These are phyloP conservation scores for Lecanicillium sp. DNA, from an alignment of 2,329 filamentous ascomycete species.

Conservation along the genomic window DNA sequence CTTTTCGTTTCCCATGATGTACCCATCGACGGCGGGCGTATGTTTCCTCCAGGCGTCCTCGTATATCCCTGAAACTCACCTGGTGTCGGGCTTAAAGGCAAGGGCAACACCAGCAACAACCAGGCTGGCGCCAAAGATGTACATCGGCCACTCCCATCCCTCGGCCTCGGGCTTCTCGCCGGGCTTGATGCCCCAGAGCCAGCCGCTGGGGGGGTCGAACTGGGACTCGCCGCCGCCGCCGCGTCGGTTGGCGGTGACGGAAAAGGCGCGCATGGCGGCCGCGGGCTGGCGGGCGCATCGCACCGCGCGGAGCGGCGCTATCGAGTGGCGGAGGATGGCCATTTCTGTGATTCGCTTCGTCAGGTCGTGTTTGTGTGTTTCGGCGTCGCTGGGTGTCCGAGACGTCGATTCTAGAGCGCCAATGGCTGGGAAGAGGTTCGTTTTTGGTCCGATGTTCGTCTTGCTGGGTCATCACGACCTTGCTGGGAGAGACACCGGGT, in stretches of 20 bases:
- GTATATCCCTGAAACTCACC: too few species aligned
- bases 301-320: constrained; percentile 31
- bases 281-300: constrained; percentile 32
- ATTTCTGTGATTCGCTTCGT: constrained; percentile 18
- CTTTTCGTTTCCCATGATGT: neutral
- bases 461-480: constrained; percentile 7
- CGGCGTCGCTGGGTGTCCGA: constrained; percentile 15
- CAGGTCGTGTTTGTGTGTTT: constrained; percentile 14
- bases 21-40: neutral
- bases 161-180: constrained; percentile 94
- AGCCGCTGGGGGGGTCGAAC: constrained; percentile 85
- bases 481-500: constrained; percentile 2
- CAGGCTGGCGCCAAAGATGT: constrained; percentile 77
- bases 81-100: constrained; percentile 97
- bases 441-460: constrained; percentile 4
- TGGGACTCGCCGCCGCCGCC: constrained; percentile 56
- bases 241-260: constrained; percentile 37
- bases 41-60: too few species aligned
- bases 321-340: constrained; percentile 32
- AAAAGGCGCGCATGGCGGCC: constrained; percentile 33
- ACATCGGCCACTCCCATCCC: constrained; percentile 87
- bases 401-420: constrained; percentile 23
- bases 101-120: constrained; percentile 71
- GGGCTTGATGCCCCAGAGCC: constrained; percentile 90
- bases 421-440: constrained; percentile 21